Conservation (phyloP, 805 yeast genomes). For the Myxozyma geophila region DNA sequence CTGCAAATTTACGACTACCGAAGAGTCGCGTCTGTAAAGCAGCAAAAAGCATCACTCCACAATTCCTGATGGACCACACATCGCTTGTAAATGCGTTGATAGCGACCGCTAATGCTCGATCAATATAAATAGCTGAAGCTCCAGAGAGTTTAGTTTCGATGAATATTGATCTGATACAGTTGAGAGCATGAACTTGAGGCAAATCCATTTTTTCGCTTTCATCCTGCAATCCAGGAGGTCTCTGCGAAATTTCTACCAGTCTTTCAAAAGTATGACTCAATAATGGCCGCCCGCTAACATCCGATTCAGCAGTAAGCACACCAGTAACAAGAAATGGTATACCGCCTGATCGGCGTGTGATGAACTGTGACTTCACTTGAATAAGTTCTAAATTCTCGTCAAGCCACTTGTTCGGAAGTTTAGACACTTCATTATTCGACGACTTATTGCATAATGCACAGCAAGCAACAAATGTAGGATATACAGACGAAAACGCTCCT, state of each 20-base stretch:
- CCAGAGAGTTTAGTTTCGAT: constrained; percentile 69
- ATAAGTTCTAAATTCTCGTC: constrained; percentile 57
- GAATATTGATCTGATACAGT: constrained; percentile 76
- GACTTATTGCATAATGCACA: constrained; percentile 59
- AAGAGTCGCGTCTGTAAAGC: constrained; percentile 80
- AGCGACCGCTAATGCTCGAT: constrained; percentile 63
- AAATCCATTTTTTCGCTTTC: constrained; percentile 68
- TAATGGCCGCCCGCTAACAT: constrained; percentile 45
- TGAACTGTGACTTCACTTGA: constrained; percentile 63
- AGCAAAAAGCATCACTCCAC: constrained; percentile 91
- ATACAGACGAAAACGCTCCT: constrained; percentile 89
- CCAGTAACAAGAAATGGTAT: constrained; percentile 80
- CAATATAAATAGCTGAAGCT: constrained; percentile 56
- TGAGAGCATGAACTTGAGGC: constrained; percentile 93
- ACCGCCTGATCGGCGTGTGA: constrained; percentile 92
- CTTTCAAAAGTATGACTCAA: constrained; percentile 56
- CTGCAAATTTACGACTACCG: constrained; percentile 56
- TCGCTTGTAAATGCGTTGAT: constrained; percentile 65
- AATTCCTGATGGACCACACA: constrained; percentile 86
- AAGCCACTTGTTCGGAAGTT: constrained; percentile 63
- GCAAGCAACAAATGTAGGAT: constrained; percentile 74
- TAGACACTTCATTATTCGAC: constrained; percentile 42
- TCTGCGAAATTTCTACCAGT: constrained; percentile 59
- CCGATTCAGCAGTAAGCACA: constrained; percentile 59
- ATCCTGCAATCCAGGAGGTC: constrained; percentile 53